Percentiles rank a stretch among this genome's conserved stretches.
These are phyloP conservation scores for Isoetes taiwanensis DNA, from an alignment of 75 land plant species.

Conservation along the genomic window DNA sequence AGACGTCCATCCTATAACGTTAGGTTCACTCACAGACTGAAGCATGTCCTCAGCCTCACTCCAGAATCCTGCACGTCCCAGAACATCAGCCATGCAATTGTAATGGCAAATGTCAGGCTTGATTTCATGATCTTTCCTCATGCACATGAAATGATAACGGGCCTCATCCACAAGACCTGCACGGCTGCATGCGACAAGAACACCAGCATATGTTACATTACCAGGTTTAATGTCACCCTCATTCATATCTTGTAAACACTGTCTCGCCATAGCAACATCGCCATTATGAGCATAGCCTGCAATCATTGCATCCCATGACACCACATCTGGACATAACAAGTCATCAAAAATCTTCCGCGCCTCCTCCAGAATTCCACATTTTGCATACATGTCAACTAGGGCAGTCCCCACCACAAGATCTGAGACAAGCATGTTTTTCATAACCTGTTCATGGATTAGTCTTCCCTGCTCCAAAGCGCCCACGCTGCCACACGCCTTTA, in stretches of 20 bases:
- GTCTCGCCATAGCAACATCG: neutral
- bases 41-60: slow-evolving; percentile 1
- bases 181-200: neutral
- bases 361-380: slow-evolving; percentile 24
- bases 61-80: slow-evolving; percentile 1
- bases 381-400: slow-evolving; percentile 31
- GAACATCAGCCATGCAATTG: slow-evolving; percentile 5
- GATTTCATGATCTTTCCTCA: neutral
- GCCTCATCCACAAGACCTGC: slow-evolving; percentile 7
- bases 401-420: neutral
- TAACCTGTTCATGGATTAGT: neutral
- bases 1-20: neutral
- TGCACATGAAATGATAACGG: neutral
- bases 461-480: neutral
- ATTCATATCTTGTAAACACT: neutral
- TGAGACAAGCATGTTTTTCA: neutral
- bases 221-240: neutral
- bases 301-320: slow-evolving; percentile 42
- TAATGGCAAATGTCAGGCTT: neutral
- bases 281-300: neutral
- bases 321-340: slow-evolving; percentile 8
- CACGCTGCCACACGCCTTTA: slow-evolving; percentile 5
- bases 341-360: slow-evolving; percentile 21
- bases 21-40: neutral
- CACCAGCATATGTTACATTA: neutral